Base-by-base conservation (phyloP, 148 eudicot species). In the Fallopia convolvulus region DNA sequence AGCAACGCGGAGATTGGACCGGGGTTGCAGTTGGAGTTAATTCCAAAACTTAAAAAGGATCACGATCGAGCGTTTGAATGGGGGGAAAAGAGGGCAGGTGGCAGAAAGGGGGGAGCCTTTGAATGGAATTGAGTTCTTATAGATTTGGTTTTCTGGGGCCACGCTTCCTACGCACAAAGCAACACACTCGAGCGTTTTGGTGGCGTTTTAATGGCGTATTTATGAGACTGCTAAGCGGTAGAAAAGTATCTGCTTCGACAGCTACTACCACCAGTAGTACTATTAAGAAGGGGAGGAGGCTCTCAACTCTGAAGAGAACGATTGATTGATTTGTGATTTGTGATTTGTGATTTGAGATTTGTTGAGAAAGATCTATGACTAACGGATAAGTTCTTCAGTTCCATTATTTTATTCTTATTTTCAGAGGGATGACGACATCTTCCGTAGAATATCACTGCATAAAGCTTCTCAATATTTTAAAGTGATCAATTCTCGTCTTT, bases 141-240 rank as follows among this genome's bases (percentile, higher is more conserved):
- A 68, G 72, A 68, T 68, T 68, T 68, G 72, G 72, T 33, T 21
- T 68, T 63, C 44, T 33, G 72, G 72, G 72, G 42, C 72, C 72
- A 68, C 72, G 46, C 70, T 30, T 65, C 32, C 12, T 5, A 63
- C 39, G 9, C 39, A 55, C 23, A 7, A 18, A n/a, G 39, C 30
- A 33, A 33, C 39, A 41, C n/a, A 39, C 9, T 68, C 21, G 44
- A 39, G 70, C 70, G 70, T 65, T 65, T 65, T 13, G 40, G 40
- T 2, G 46, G 46, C 10, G 20, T 39, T 61, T 68, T 68, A 39
- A 68, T 68, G 72, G 72, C 72, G 72, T 68, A 30, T 63, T 63
- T 63, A 63, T 11, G 30, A 26, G 70, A 26, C 33, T 63, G 39
- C 21, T 9, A 11, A 63, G 70, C 17, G 70, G 70, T 63, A 63